Evolutionary conservation across 805 yeast genomes (phyloP).

Genomic region (Cyberlindnera japonica): DNA sequence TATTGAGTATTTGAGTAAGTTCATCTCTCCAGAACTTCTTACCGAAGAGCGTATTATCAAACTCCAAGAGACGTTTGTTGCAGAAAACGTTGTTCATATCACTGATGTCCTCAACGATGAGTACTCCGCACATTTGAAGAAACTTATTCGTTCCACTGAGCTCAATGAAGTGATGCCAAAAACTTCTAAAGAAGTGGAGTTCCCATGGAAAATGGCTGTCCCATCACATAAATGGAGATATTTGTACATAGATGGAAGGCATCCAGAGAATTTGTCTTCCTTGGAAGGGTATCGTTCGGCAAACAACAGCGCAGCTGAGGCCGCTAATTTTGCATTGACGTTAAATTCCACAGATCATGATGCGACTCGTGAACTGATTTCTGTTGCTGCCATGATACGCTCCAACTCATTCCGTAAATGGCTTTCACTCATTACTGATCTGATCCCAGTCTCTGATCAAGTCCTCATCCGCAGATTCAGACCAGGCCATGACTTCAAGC

Average conservation of each 20-base stretch:
- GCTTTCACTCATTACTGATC: constrained; percentile 57
- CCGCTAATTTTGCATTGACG: constrained; percentile 49
- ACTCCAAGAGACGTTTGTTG: constrained; percentile 52
- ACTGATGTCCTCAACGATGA: constrained; percentile 56
- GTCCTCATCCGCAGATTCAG: constrained; percentile 80
- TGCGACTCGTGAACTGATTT: constrained; percentile 42
- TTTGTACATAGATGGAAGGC: constrained; percentile 71
- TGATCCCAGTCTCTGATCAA: constrained; percentile 62
- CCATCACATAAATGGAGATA: constrained; percentile 94
- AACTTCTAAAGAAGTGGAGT: constrained; percentile 46
- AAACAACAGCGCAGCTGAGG: constrained; percentile 43
- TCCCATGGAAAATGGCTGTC: constrained; percentile 86
- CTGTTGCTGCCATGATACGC: constrained; percentile 55
- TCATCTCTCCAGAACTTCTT: constrained; percentile 53
- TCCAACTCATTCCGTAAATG: constrained; percentile 66
- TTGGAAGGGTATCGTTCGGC: constrained; percentile 30
- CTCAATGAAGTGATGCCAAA: constrained; percentile 60
- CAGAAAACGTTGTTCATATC: constrained; percentile 69
- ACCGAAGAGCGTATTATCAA: constrained; percentile 33
- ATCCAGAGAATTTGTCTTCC: constrained; percentile 29
- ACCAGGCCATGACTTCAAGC: constrained; percentile 90
- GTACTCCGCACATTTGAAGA: constrained; percentile 44
- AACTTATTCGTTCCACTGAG: constrained; percentile 52
- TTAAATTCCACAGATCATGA: constrained; percentile 20
- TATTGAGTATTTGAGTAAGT: constrained; percentile 45